A percentile compares a stretch with the other conserved stretches of the same genome.
These are phyloP conservation scores for Aspergillus sp. DNA, from an alignment of 2,329 filamentous ascomycete genomes.

Conservation along the genomic window DNA sequence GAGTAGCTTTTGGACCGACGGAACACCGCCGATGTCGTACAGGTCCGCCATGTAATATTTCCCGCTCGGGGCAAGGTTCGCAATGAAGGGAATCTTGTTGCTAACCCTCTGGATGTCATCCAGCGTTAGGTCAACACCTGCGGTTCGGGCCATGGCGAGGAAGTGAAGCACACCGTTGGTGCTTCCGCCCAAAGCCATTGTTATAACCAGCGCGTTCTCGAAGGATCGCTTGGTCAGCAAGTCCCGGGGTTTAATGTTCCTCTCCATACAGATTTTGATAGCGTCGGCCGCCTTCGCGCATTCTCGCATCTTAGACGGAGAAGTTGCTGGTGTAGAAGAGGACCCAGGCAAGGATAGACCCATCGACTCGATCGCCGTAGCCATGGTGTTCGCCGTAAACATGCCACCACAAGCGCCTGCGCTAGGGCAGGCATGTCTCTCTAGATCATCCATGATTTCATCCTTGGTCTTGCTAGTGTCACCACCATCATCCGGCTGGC, in stretches of 20 bases:
- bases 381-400: slow-evolving; percentile 96
- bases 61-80: slow-evolving; percentile 79
- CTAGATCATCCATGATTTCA: slow-evolving; percentile 82
- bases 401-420: slow-evolving; percentile 84
- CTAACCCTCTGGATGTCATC: slow-evolving; percentile 81
- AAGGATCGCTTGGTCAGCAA: slow-evolving; percentile 78
- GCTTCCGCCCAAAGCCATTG: slow-evolving; percentile 86
- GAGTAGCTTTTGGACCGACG: slow-evolving; percentile 80
- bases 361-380: slow-evolving; percentile 85
- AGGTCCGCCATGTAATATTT: slow-evolving; percentile 87
- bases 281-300: slow-evolving; percentile 77
- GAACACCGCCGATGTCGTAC: slow-evolving; percentile 81
- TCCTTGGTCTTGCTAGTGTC: slow-evolving; percentile 66
- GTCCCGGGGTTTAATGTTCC: slow-evolving; percentile 76
- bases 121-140: slow-evolving; percentile 72
- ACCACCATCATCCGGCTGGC: slow-evolving; percentile 65
- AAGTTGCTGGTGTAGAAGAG: slow-evolving; percentile 76
- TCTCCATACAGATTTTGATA: slow-evolving; percentile 76
- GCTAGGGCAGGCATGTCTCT: slow-evolving; percentile 73
- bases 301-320: slow-evolving; percentile 81
- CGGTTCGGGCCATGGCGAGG: slow-evolving; percentile 85
- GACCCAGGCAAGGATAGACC: slow-evolving; percentile 80
- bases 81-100: slow-evolving; percentile 81
- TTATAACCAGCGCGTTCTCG: slow-evolving; percentile 85
- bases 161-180: slow-evolving; percentile 89